Percentiles rank a stretch among this genome's conserved stretches.
Conservation (phyloP, 495 filamentous ascomycete species). For the Neurospora pannonica region DNA sequence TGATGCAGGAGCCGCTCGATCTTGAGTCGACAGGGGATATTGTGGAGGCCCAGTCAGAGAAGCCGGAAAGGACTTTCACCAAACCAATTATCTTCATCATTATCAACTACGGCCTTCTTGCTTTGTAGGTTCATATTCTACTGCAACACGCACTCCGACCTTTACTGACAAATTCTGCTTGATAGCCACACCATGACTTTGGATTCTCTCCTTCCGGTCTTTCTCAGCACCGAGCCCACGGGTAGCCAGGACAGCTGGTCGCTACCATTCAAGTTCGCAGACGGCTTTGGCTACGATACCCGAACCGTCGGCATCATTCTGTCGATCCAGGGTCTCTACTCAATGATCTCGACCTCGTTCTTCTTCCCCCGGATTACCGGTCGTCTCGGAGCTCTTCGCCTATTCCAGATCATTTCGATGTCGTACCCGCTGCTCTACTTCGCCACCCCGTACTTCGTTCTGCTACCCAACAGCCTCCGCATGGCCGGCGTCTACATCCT, state of each 20-base stretch:
- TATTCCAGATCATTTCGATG: constrained; percentile 71
- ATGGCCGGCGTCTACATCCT: constrained; percentile 64
- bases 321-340: constrained; percentile 81
- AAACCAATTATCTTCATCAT: constrained; percentile 75
- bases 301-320: constrained; percentile 81
- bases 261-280: constrained; percentile 79
- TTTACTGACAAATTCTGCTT: constrained; percentile 2
- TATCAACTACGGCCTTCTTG: constrained; percentile 81
- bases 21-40: constrained; percentile 7
- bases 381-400: constrained; percentile 62
- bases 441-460: constrained; percentile 75
- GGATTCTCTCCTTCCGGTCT: constrained; percentile 86
- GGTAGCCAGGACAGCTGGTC: constrained; percentile 26
- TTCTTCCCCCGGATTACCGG: constrained; percentile 67
- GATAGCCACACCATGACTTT: constrained; percentile 73
- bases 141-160: not conserved
- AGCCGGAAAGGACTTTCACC: constrained; percentile 49
- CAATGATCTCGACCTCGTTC: constrained; percentile 73
- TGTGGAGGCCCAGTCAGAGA: constrained; percentile 6
- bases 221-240: constrained; percentile 65
- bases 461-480: constrained; percentile 61
- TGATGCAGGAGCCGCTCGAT: constrained; percentile 1
- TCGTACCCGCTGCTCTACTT: constrained; percentile 86
- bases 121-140: constrained; percentile 61
- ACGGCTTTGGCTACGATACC: constrained; percentile 73